Base-by-base conservation (phyloP, 2,329 filamentous ascomycete genomes). In the Stylonectria norvegica region DNA sequence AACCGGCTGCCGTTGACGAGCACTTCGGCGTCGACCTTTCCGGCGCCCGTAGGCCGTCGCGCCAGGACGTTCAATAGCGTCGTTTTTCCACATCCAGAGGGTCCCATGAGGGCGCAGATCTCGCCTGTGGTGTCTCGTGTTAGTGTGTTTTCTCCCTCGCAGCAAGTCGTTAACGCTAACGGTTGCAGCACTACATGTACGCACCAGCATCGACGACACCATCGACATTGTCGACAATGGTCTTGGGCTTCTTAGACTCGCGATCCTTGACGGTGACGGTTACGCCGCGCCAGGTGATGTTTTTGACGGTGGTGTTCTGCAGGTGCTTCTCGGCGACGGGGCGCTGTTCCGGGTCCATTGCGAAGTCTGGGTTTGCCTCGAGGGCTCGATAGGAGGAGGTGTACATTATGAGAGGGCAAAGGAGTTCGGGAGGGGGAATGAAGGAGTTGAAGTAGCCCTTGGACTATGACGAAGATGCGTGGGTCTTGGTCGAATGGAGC, bases 1-100 rank as follows among this genome's bases (percentile, higher is more conserved):
- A 80, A 65, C 4, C 64, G 56, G 2, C 57, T 60, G 20, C 85
- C 85, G 61, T 93, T 89, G 20, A 73, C 71, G 2, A 79, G 71
- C 3, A 75, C 74, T 1, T 77, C 70, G 9, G 53, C 48, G 8
- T 56, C 42, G 8, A 55, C 52, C n/a, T 47, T 46, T 34, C 45
- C 52, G 75, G 76, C 14, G 71, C 70, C 5, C 74, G 55, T 60
- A 0, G 61, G 56, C 1, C 63, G 56, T 4, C 79, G 77, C 5
- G 89, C 87, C 11, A 94, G 78, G 5, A 86, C 79, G 59, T 94
- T 90, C 23, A 95, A 73, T 0, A 95, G 73, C 0, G 88, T 94
- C 0, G 89, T 93, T 63, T 95, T 95, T 36, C 89, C 89, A 42
- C 79, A 75, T 4, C 77, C 77, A 20, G 70, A 75, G 7, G 87